These are phyloP conservation scores for Trichosanthes truncata DNA, from an alignment of 306 rosid species.

Conservation along the genomic window DNA sequence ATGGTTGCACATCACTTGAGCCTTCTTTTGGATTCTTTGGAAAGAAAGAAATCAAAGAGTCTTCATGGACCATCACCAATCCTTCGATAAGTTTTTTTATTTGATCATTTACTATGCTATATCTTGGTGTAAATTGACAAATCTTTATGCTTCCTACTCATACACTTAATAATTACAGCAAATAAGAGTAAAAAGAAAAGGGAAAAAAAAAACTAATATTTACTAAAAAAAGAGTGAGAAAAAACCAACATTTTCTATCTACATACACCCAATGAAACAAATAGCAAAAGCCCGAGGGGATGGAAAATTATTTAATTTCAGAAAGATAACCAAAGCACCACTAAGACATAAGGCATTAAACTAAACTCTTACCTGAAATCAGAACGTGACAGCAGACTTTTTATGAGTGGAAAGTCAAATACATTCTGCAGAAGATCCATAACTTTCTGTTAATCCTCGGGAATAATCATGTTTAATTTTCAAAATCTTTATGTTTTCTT, in stretches of 20 bases:
- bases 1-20: no score
- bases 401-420: slow-evolving; percentile 81
- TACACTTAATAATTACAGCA: not conserved
- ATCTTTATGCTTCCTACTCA: no score
- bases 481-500: slow-evolving; percentile 6
- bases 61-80: no score
- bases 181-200: not conserved
- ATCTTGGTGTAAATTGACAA: no score
- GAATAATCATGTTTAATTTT: slow-evolving; percentile 12
- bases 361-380: slow-evolving; percentile 56
- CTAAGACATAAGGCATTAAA: not conserved
- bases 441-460: slow-evolving; percentile 16
- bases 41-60: no score
- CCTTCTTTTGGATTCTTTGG: no score
- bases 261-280: not conserved
- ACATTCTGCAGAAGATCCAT: slow-evolving; percentile 53
- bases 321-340: not conserved
- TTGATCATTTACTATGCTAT: no score
- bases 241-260: not conserved
- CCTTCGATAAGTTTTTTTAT: no score
- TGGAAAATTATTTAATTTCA: not conserved
- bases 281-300: not conserved
- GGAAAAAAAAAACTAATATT: not conserved
- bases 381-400: slow-evolving; percentile 56
- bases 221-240: not conserved